Conservation (phyloP, 768 basidiomycete genomes). For the Termitomyces sp. region DNA sequence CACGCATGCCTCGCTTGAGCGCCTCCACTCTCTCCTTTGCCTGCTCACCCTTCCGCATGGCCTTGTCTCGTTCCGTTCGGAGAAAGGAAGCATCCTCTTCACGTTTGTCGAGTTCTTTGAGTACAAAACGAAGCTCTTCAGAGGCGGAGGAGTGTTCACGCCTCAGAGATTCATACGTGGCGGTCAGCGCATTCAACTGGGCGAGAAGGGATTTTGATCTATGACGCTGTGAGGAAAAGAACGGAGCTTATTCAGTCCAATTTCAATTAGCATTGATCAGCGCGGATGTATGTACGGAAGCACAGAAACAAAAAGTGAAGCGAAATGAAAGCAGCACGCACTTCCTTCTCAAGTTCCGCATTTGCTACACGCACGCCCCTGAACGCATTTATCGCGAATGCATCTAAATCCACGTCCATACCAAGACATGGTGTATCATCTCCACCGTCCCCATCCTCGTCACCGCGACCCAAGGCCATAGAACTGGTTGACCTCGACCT, state of each 20-base stretch:
- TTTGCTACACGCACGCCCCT: conserved; percentile 8
- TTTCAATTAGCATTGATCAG: not conserved
- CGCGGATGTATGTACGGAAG: not conserved
- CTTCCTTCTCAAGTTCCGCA: conserved; percentile 12
- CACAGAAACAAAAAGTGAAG: not conserved
- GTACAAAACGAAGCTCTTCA: conserved; percentile 3
- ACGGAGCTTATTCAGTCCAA: not conserved
- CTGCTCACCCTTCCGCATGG: not conserved
- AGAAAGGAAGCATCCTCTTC: not conserved
- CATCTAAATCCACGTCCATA: conserved; percentile 5
- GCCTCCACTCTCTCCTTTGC: conserved; percentile 1
- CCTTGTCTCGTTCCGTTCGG: not conserved
- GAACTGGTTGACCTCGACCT: not conserved
- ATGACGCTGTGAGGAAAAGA: conserved; percentile 1
- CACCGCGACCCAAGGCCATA: not conserved
- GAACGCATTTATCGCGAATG: conserved; percentile 12
- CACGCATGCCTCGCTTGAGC: conserved; percentile 2
- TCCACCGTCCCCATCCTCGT: not conserved
- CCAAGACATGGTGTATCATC: not conserved
- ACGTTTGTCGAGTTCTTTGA: not conserved
- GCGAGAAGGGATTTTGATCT: conserved; percentile 2
- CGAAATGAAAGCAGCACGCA: not conserved
- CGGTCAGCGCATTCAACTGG: conserved; percentile 9
- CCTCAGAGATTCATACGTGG: conserved; percentile 10
- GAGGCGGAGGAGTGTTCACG: not conserved